phyloP scores from a whole-genome alignment of 495 filamentous ascomycete species.

The Aspergillus biplanus region DNA sequence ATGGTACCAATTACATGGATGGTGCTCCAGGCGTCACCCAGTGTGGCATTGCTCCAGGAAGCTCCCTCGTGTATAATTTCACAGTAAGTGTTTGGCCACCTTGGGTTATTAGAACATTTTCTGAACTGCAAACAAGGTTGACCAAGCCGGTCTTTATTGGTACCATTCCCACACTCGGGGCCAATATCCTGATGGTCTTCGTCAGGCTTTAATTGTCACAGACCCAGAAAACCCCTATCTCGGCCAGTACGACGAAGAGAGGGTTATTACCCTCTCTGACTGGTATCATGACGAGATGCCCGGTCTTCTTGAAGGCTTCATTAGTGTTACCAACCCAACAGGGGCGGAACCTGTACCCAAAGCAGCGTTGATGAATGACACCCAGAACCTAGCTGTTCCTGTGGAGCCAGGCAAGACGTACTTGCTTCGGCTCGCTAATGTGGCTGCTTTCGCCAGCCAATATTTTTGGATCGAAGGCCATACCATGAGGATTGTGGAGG shows the following conservation, averaged over 20 bases:
- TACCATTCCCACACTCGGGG: conserved; percentile 69
- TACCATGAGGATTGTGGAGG: conserved; percentile 63
- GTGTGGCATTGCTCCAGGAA: conserved; percentile 63
- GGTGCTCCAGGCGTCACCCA: conserved; percentile 65
- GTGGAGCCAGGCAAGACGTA: conserved; percentile 55
- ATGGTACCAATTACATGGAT: conserved; percentile 68
- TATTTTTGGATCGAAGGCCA: conserved; percentile 55
- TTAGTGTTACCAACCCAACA: conserved; percentile 3
- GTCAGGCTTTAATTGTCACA: conserved; percentile 67
- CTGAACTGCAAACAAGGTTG: conserved; percentile 29
- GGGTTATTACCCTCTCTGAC: conserved; percentile 60
- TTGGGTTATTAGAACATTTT: too few relatives aligned
- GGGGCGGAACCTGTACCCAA: conserved; percentile 62
- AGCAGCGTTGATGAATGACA: conserved; percentile 67
- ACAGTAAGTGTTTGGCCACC: conserved; percentile 47
- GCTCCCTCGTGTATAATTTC: conserved; percentile 69
- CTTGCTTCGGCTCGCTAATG: conserved; percentile 65
- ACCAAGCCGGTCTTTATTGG: conserved; percentile 76
- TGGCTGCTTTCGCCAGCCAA: conserved; percentile 49
- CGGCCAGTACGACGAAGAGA: conserved; percentile 65
- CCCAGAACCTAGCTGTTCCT: conserved; percentile 39
- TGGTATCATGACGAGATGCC: conserved; percentile 61
- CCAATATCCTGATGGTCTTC: conserved; percentile 73
- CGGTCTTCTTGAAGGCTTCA: conserved; percentile 48
- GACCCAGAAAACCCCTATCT: conserved; percentile 63